Base-by-base conservation (phyloP, 768 basidiomycete species). In the Piloderma croceum region DNA sequence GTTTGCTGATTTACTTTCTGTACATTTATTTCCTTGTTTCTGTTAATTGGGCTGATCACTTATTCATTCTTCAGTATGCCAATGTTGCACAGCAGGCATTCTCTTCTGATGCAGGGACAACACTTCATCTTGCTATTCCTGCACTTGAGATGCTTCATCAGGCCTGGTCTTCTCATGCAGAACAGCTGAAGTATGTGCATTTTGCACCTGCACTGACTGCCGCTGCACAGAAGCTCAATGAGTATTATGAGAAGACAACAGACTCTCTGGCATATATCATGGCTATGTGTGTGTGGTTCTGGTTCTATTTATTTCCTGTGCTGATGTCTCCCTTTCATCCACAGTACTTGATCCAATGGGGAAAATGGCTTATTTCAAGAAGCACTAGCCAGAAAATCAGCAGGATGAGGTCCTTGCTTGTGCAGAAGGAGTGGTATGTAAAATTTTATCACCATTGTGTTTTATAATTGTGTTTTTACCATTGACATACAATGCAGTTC, bases 71-170 rank as follows among this genome's bases (percentile, higher is more conserved):
- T 2, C 27, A 64, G 61, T 45, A 52, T 43, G 60, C 61, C 3
- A 57, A 64, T 37, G 21, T 38, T 12, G 52, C 60, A 2, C 62
- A 66, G 43, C 64, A 63, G 34, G 50, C 56, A 9, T 63, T 62
- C 31, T 65, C 60, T 2, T 52, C 57, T 12, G 56, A 62, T 6
- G 46, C 39, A n/a, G 37, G 45, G 3, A 52, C 63, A 2, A 48
- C 57, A 0, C 54, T 67, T 12, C 52, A 60, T 36, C 39, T 39
- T 21, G 62, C 53, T 1, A 46, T 65, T 18, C 64, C 65, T 25
- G 62, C 62, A 1, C 53, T 67, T 24, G 59, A 66, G 38, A 44
- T 36, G 0, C 50, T 68, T 0, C 56, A 65, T 41, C 39, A 46
- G 4, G 52, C 46, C 2, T 67, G 61, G 64, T 42, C 47, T 2